Percentiles rank a stretch among this genome's conserved stretches.
Conservation (phyloP, 805 yeast genomes). For the Komagataella ulmi region DNA sequence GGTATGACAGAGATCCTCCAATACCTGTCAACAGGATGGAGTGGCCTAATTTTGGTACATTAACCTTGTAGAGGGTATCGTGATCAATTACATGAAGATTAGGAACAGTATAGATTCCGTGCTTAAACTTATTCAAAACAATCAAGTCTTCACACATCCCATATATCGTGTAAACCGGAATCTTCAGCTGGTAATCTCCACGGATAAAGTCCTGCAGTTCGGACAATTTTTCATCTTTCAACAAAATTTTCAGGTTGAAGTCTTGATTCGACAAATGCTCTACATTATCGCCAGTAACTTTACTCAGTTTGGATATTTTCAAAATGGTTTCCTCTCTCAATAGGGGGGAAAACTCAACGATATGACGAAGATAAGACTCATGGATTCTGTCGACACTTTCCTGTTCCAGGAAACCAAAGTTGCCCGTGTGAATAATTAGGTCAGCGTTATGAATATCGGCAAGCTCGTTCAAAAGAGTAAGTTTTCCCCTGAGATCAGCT, state of each 20-base stretch:
- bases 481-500: constrained; percentile 44
- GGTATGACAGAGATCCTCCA: constrained; percentile 60
- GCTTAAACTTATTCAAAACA: constrained; percentile 48
- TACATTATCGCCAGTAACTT: constrained; percentile 26
- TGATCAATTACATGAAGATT: constrained; percentile 57
- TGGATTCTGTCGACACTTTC: constrained; percentile 39
- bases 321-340: constrained; percentile 34
- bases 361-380: constrained; percentile 46
- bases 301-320: constrained; percentile 37
- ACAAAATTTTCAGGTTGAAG: constrained; percentile 19
- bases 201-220: constrained; percentile 35
- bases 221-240: constrained; percentile 27
- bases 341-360: constrained; percentile 54
- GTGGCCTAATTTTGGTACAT: constrained; percentile 22
- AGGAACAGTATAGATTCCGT: constrained; percentile 36
- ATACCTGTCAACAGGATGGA: constrained; percentile 49
- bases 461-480: constrained; percentile 33
- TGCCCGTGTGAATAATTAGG: constrained; percentile 58
- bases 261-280: constrained; percentile 23
- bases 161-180: constrained; percentile 67
- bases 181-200: constrained; percentile 27
- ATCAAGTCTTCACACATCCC: constrained; percentile 67
- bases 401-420: constrained; percentile 62
- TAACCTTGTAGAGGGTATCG: constrained; percentile 26
- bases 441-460: constrained; percentile 34